Percentiles rank a stretch among this genome's conserved stretches.
These are phyloP conservation scores for Mycotypha africana DNA, from an alignment of 371 early-diverging fungal genomes.

Conservation along the genomic window DNA sequence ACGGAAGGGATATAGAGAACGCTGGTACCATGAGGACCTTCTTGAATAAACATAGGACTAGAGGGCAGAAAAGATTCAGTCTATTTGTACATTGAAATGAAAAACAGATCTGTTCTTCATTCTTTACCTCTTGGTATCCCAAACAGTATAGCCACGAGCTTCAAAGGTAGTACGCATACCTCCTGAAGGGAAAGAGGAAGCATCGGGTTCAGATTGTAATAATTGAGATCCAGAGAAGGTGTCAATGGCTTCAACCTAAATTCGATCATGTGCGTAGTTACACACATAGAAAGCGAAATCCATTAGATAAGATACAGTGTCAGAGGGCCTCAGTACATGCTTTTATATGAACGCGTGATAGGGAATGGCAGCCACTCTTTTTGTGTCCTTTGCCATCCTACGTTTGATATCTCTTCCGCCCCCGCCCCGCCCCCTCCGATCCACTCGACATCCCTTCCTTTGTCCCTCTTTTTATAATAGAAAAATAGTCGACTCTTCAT, in stretches of 20 bases:
- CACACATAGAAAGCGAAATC: too few relatives aligned
- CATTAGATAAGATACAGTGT: too few relatives aligned
- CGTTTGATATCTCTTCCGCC: too few relatives aligned
- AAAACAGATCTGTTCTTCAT: not conserved
- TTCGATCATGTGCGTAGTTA: too few relatives aligned
- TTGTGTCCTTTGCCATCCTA: too few relatives aligned
- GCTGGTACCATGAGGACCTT: slow-evolving; percentile 87
- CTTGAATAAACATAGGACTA: slow-evolving; percentile 94
- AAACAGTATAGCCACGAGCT: slow-evolving; percentile 98
- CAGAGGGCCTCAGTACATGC: too few relatives aligned
- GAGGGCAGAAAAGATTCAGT: too few relatives aligned
- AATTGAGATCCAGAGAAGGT: slow-evolving; percentile 95
- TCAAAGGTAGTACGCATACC: slow-evolving; percentile 98
- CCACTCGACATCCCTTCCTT: not conserved
- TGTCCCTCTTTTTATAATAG: not conserved
- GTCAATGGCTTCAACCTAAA: slow-evolving; percentile 77
- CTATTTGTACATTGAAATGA: not conserved
- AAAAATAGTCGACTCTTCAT: too few relatives aligned
- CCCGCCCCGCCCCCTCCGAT: too few relatives aligned
- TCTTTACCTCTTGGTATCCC: slow-evolving; percentile 82
- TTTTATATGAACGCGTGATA: too few relatives aligned
- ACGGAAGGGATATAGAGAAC: slow-evolving; percentile 96
- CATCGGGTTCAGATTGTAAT: slow-evolving; percentile 98
- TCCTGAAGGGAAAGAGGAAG: slow-evolving; percentile 98
- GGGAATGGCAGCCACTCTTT: too few relatives aligned